Conservation (phyloP, 345 rosid genomes). For the Brassica juncea region DNA sequence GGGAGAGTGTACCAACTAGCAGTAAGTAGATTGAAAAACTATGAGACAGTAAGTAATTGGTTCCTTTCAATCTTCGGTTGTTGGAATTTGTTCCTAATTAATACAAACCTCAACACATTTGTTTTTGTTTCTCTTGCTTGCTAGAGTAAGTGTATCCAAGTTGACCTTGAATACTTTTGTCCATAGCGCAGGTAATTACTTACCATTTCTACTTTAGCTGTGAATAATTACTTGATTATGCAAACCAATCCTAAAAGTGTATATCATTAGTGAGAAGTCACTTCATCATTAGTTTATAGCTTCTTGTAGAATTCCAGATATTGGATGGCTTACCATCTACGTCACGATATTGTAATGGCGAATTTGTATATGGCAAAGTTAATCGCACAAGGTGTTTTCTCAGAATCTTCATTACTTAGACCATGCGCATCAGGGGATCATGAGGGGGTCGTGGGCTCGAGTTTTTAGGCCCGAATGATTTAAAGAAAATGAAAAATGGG, state of each 20-base stretch:
- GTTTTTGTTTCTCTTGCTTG: background rate
- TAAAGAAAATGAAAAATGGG: no score
- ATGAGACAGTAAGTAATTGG: background rate
- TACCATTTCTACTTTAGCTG: background rate
- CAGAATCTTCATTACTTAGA: no score
- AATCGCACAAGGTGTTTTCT: background rate
- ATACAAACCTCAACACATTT: background rate
- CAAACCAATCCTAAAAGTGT: background rate
- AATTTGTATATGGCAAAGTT: background rate
- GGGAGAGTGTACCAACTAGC: background rate
- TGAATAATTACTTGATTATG: background rate
- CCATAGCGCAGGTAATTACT: background rate
- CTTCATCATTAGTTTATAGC: background rate
- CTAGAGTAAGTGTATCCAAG: background rate
- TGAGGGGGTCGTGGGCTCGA: no score
- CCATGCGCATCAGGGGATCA: no score
- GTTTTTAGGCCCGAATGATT: no score
- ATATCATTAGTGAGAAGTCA: background rate
- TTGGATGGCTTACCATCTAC: slow-evolving; percentile 17
- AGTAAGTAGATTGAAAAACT: background rate
- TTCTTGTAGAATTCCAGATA: background rate
- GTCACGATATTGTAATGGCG: background rate
- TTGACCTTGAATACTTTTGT: background rate
- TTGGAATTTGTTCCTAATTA: background rate
- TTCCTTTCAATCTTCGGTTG: background rate